Percentiles rank a stretch among this genome's conserved stretches.
Evolutionary conservation across 768 basidiomycete species (phyloP).

Genomic region (Coprinopsis cinerea): DNA sequence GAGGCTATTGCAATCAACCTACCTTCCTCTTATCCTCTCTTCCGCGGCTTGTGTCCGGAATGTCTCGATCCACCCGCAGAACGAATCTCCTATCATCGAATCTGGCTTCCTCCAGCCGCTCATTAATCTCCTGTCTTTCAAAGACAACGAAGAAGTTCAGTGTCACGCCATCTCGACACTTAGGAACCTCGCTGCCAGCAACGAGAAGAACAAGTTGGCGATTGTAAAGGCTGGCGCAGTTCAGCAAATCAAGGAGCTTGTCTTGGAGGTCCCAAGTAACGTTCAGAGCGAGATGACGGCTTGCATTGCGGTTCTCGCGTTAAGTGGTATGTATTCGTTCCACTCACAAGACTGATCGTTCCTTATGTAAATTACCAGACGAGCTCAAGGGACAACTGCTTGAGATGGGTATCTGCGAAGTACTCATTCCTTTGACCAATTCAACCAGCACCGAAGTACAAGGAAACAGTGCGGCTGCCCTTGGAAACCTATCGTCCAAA

Average conservation of each 20-base stretch:
- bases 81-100: conserved; percentile 99
- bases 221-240: conserved; percentile 98
- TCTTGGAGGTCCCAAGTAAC: conserved; percentile 89
- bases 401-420: conserved; percentile 98
- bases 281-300: conserved; percentile 99
- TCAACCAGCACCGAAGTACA: conserved; percentile 97
- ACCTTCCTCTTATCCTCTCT: conserved; percentile 95
- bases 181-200: conserved; percentile 92
- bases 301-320: conserved; percentile 91
- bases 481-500: conserved; percentile 97
- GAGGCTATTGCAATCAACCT: conserved; percentile 92
- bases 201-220: conserved; percentile 96
- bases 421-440: conserved; percentile 93
- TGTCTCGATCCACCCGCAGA: conserved; percentile 96
- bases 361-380: conserved; percentile 42
- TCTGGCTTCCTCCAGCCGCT: conserved; percentile 94
- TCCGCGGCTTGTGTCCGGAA: conserved; percentile 98
- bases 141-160: conserved; percentile 99
- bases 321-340: conserved; percentile 64
- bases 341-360: background rate
- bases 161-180: conserved; percentile 98
- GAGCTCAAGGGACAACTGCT: conserved; percentile 94
- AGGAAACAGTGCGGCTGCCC: conserved; percentile 95
- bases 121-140: conserved; percentile 94
- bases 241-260: conserved; percentile 93